A percentile compares a stretch with the other conserved stretches of the same genome.
phyloP scores from a whole-genome alignment of 2,329 filamentous ascomycete genomes.

The Neonectria sp. region DNA sequence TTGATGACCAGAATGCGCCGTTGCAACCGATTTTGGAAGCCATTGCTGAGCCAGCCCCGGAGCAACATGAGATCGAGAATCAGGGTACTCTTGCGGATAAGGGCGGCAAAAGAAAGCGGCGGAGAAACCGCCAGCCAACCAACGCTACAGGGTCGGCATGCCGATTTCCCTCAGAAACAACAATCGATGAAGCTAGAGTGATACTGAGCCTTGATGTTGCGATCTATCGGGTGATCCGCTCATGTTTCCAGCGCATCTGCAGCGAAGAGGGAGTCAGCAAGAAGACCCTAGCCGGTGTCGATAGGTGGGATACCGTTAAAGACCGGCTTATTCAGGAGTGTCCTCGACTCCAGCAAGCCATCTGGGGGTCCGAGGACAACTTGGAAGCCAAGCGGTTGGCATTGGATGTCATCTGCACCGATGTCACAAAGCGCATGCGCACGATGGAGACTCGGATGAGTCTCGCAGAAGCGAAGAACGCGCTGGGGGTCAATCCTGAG shows the following conservation, averaged over 20 bases:
- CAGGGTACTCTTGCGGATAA: conserved; percentile 25
- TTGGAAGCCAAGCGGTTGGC: conserved; percentile 76
- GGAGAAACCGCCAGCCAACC: conserved; percentile 77
- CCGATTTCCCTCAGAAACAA: conserved; percentile 87
- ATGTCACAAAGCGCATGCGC: conserved; percentile 86
- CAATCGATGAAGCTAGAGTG: conserved; percentile 82
- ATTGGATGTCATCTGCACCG: conserved; percentile 84
- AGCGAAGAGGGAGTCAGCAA: conserved; percentile 77
- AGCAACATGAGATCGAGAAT: conserved; percentile 7
- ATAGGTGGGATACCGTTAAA: conserved; percentile 82
- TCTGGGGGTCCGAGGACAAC: conserved; percentile 71
- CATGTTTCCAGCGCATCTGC: conserved; percentile 80
- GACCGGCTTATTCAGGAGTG: conserved; percentile 76
- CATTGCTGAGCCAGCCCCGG: neutral
- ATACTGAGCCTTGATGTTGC: conserved; percentile 76
- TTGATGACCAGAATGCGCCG: conserved; percentile 20
- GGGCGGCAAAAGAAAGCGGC: conserved; percentile 66
- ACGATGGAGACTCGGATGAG: conserved; percentile 76
- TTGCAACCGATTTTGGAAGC: conserved; percentile 14
- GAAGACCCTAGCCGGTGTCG: conserved; percentile 81
- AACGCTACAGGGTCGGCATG: conserved; percentile 79
- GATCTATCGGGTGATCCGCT: conserved; percentile 75
- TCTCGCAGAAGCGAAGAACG: conserved; percentile 81
- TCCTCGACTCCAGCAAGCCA: conserved; percentile 73
- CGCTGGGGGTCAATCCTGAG: conserved; percentile 61